These are phyloP conservation scores for Fusarium sacchari DNA, from an alignment of 2,329 filamentous ascomycete species.

Conservation along the genomic window DNA sequence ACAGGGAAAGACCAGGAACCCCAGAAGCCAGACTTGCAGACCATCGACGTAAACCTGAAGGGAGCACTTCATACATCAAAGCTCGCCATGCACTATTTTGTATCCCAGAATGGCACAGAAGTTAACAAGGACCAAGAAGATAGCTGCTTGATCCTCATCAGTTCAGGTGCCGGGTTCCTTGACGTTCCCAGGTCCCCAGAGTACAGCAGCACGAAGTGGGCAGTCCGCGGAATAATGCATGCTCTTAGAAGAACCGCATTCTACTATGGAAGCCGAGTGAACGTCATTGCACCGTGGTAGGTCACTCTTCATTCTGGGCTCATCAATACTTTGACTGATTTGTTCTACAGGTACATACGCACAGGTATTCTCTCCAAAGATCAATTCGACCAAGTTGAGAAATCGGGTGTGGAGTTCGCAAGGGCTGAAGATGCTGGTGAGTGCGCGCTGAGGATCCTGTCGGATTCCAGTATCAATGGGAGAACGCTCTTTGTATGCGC, in stretches of 20 bases:
- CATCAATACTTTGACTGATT: fast-evolving
- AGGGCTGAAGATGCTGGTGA: background rate
- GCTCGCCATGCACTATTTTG: conserved; percentile 6
- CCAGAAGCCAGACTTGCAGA: background rate
- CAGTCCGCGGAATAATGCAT: conserved; percentile 10
- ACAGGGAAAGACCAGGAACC: background rate
- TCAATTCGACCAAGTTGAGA: background rate
- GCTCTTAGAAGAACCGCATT: background rate
- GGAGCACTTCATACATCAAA: background rate
- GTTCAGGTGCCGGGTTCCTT: background rate
- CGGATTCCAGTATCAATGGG: background rate
- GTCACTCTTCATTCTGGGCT: background rate
- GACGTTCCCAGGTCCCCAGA: background rate
- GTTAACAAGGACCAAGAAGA: background rate
- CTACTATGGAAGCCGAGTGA: background rate
- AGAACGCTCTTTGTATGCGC: background rate
- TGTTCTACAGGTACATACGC: background rate
- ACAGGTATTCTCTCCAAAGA: background rate
- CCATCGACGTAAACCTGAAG: background rate
- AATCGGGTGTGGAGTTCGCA: background rate
- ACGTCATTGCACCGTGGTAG: background rate
- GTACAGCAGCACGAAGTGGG: conserved; percentile 15
- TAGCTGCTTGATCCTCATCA: background rate
- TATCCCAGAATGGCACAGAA: background rate
- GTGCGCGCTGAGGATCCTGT: background rate